These are phyloP conservation scores for Penicillium occitanis DNA, from an alignment of 2,329 filamentous ascomycete species.

Conservation along the genomic window DNA sequence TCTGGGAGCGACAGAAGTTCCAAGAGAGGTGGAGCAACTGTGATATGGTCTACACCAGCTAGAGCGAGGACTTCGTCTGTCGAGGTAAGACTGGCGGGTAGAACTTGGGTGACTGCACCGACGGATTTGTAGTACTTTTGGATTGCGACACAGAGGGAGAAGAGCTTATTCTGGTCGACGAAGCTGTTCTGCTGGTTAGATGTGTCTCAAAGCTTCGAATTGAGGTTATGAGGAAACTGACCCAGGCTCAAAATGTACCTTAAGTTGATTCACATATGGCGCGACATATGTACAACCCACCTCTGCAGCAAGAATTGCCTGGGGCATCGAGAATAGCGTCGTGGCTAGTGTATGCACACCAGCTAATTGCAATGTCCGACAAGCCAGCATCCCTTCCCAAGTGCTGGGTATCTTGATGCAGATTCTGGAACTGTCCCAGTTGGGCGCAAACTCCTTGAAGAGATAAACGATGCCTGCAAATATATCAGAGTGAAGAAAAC, in stretches of 20 bases:
- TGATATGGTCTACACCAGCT: slow-evolving; percentile 60
- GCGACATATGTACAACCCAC: slow-evolving; percentile 62
- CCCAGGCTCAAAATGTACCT: slow-evolving; percentile 58
- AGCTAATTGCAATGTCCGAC: slow-evolving; percentile 52
- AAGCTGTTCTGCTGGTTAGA: slow-evolving; percentile 23
- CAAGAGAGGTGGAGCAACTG: slow-evolving; percentile 57
- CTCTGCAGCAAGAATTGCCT: slow-evolving; percentile 59
- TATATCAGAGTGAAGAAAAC: neutral
- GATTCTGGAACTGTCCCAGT: slow-evolving; percentile 51
- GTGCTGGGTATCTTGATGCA: slow-evolving; percentile 65
- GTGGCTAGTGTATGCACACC: slow-evolving; percentile 63
- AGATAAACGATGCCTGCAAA: slow-evolving; percentile 52
- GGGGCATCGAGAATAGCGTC: slow-evolving; percentile 62
- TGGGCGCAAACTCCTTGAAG: slow-evolving; percentile 47
- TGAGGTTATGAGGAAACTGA: slow-evolving; percentile 17
- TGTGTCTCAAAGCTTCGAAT: too few species aligned
- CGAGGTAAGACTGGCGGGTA: slow-evolving; percentile 59
- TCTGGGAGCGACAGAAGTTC: slow-evolving; percentile 42
- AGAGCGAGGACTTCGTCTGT: slow-evolving; percentile 59
- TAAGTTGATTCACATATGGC: slow-evolving; percentile 64
- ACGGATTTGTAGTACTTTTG: slow-evolving; percentile 54
- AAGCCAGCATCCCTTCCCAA: slow-evolving; percentile 64
- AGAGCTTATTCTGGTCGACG: slow-evolving; percentile 33
- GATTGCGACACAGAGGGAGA: slow-evolving; percentile 53
- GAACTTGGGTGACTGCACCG: slow-evolving; percentile 50